Evolutionary conservation across 306 rosid species (phyloP).

Genomic region (Rosa multiflora): DNA sequence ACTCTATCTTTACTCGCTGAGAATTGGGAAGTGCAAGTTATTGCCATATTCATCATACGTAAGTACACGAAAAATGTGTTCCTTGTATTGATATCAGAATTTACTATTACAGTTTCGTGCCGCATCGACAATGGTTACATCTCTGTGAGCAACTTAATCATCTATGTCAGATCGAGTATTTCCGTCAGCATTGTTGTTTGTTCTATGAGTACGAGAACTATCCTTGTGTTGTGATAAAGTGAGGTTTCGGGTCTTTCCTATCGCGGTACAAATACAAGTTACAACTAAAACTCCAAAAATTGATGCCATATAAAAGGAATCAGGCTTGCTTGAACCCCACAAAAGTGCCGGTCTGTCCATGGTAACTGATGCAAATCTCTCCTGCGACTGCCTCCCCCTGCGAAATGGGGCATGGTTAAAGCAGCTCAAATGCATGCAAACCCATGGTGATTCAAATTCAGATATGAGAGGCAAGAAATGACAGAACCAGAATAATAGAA

Average conservation of each 20-base stretch:
- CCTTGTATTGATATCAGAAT: neutral
- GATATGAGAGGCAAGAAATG: neutral
- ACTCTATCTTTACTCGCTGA: too few relatives aligned
- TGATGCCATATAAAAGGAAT: constrained; percentile 30
- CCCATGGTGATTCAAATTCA: too few relatives aligned
- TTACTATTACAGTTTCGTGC: neutral
- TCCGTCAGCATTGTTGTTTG: constrained; percentile 2
- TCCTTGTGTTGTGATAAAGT: constrained; percentile 27
- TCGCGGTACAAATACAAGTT: constrained; percentile 40
- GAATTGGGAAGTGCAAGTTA: neutral
- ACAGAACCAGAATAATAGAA: neutral
- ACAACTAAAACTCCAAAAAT: constrained; percentile 34
- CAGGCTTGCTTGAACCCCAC: constrained; percentile 39
- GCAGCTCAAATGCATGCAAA: constrained; percentile 1
- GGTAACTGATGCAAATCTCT: constrained; percentile 64
- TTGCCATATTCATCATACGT: neutral
- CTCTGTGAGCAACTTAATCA: neutral
- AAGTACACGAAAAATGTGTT: neutral
- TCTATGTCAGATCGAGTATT: neutral
- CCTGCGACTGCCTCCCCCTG: constrained; percentile 60
- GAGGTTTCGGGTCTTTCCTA: constrained; percentile 36
- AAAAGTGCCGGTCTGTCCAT: constrained; percentile 37
- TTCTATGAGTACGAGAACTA: constrained; percentile 23
- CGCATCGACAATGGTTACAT: neutral
- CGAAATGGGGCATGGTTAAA: constrained; percentile 17